A percentile compares a stretch with the other conserved stretches of the same genome.
Evolutionary conservation across 176 grass and related monocot genomes (phyloP).

Genomic region (Oryza punctata): DNA sequence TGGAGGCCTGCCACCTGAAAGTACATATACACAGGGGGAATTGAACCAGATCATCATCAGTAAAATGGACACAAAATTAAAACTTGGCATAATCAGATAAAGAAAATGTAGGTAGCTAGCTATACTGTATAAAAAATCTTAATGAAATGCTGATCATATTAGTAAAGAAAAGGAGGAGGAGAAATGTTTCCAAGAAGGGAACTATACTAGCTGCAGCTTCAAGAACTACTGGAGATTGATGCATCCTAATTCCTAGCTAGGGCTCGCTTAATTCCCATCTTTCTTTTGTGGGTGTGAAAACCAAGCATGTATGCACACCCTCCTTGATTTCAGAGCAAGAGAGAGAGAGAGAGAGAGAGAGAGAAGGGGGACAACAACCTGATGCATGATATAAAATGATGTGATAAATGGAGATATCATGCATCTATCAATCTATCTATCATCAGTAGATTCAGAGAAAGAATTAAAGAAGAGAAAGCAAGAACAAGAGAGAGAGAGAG

Average conservation of each 20-base stretch:
- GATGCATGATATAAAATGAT: neutral
- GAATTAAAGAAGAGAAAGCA: neutral
- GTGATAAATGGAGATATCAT: neutral
- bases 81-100: neutral
- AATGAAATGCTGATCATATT: neutral
- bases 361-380: neutral
- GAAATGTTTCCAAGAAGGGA: conserved; percentile 8
- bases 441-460: neutral
- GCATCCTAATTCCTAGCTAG: neutral
- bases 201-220: neutral
- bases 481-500: neutral
- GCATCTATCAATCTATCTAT: neutral
- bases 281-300: neutral
- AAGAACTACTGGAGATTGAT: neutral
- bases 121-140: neutral
- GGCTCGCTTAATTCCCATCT: neutral
- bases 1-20: conserved; percentile 66
- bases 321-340: neutral
- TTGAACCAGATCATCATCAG: neutral
- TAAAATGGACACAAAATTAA: neutral
- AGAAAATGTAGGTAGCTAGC: neutral
- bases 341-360: too few species aligned
- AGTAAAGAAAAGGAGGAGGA: neutral
- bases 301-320: neutral
- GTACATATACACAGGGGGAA: neutral